A percentile compares a stretch with the other conserved stretches of the same genome.
Conservation (phyloP, 768 basidiomycete species). For the Pholiota microspora region DNA sequence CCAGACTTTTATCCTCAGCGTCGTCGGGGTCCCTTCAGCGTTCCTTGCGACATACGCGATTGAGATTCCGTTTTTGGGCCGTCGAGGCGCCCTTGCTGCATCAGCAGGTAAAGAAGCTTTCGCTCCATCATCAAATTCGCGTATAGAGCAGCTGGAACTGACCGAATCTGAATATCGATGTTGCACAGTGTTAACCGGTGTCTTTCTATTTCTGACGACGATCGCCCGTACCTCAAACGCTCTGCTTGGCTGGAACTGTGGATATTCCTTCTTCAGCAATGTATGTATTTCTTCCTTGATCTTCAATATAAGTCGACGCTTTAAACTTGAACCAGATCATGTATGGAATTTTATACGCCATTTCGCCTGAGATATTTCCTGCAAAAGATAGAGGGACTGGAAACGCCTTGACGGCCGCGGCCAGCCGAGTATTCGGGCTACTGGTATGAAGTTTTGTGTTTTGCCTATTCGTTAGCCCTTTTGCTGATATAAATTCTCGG, state of each 20-base stretch:
- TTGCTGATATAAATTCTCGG: not conserved
- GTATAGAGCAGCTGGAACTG: conserved; percentile 9
- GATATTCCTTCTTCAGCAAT: conserved; percentile 59
- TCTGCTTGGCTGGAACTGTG: conserved; percentile 79
- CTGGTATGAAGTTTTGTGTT: conserved; percentile 41
- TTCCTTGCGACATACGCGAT: conserved; percentile 68
- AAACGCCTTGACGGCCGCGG: conserved; percentile 60
- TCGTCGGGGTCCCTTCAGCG: conserved; percentile 67
- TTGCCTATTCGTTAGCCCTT: not conserved
- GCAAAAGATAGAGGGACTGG: conserved; percentile 75
- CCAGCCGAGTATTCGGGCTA: conserved; percentile 65
- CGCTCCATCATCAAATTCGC: not conserved
- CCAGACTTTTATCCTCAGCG: conserved; percentile 66
- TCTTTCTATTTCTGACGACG: conserved; percentile 70
- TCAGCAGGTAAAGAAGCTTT: conserved; percentile 55
- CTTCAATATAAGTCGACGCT: not conserved
- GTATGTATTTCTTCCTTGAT: conserved; percentile 29
- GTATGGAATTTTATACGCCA: conserved; percentile 71
- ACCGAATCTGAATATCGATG: conserved; percentile 40
- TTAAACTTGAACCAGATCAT: conserved; percentile 46
- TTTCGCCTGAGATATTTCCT: conserved; percentile 68
- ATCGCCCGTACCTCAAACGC: conserved; percentile 65
- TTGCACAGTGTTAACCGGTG: conserved; percentile 62
- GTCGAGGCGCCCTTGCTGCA: conserved; percentile 64
- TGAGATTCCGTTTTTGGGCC: conserved; percentile 58